Conservation (phyloP, 345 rosid genomes). For the Laguncularia racemosa region DNA sequence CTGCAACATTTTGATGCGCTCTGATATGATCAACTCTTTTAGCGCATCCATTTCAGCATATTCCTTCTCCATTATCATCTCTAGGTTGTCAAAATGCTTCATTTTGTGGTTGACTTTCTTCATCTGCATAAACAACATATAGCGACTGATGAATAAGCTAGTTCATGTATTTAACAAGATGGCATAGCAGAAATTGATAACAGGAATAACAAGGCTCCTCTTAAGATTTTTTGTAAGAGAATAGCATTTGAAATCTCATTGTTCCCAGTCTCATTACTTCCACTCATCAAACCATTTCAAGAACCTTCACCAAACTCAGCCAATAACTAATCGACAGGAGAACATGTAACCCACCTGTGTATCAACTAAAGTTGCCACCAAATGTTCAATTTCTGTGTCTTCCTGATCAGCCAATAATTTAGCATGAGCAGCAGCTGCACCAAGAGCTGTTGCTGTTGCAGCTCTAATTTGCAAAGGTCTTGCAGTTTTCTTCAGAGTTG, state of each 20-base stretch:
- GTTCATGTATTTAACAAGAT: neutral
- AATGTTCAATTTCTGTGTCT: slow-evolving; percentile 61
- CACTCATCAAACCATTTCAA: no score
- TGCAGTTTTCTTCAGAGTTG: slow-evolving; percentile 21
- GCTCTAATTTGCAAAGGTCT: slow-evolving; percentile 68
- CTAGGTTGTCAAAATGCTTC: slow-evolving; percentile 57
- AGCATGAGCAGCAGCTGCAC: slow-evolving; percentile 76
- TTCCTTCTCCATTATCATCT: slow-evolving; percentile 73
- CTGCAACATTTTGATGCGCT: slow-evolving; percentile 39
- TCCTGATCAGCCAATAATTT: slow-evolving; percentile 84
- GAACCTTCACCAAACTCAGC: neutral
- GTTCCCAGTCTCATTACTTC: no score
- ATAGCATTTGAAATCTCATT: neutral
- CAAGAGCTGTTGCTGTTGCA: slow-evolving; percentile 69
- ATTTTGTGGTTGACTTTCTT: slow-evolving; percentile 65
- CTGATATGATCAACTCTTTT: slow-evolving; percentile 34
- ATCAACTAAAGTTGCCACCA: slow-evolving; percentile 53
- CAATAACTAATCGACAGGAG: neutral
- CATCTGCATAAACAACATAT: slow-evolving; percentile 31
- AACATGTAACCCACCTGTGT: slow-evolving; percentile 46
- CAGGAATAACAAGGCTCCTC: neutral
- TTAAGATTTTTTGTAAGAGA: neutral
- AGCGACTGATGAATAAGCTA: neutral
- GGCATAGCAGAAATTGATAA: neutral
- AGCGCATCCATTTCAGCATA: slow-evolving; percentile 41